A percentile compares a stretch with the other conserved stretches of the same genome.
These are phyloP conservation scores for Chamaecrista fasciculata DNA, from an alignment of 306 rosid genomes.

Conservation along the genomic window DNA sequence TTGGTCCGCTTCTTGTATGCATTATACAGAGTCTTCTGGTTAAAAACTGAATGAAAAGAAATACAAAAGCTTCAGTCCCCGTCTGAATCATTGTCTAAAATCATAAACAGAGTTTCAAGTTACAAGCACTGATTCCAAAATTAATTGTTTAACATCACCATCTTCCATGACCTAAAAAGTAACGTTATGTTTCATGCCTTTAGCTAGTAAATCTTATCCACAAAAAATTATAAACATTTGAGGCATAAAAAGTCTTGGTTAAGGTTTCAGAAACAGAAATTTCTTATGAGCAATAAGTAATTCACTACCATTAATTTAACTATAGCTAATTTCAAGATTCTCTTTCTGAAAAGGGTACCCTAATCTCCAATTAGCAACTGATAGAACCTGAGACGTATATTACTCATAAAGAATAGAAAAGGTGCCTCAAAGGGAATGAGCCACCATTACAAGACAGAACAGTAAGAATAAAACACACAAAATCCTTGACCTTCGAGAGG, in stretches of 20 bases:
- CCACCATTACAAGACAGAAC: too few species aligned
- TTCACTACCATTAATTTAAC: not conserved
- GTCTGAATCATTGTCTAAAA: not conserved
- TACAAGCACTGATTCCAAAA: not conserved
- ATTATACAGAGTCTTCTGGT: constrained; percentile 81
- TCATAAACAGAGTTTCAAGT: not conserved
- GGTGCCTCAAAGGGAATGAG: too few species aligned
- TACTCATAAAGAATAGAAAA: too few species aligned
- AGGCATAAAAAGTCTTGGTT: not conserved
- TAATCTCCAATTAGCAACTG: constrained; percentile 9
- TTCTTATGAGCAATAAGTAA: not conserved
- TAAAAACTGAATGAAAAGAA: constrained; percentile 66
- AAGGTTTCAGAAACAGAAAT: constrained; percentile 6
- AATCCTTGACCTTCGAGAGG: too few species aligned
- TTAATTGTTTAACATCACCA: constrained; percentile 5
- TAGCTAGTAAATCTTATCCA: too few species aligned
- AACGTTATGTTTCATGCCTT: too few species aligned
- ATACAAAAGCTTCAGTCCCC: constrained; percentile 14
- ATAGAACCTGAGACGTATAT: too few species aligned
- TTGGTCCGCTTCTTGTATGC: constrained; percentile 89
- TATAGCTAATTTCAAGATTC: not conserved
- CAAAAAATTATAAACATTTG: not conserved
- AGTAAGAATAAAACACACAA: too few species aligned
- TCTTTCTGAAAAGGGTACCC: not conserved
- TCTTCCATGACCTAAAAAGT: not conserved